These are phyloP conservation scores for Apiotrichum siamense DNA, from an alignment of 1,284 basidiomycete genomes.

Conservation along the genomic window DNA sequence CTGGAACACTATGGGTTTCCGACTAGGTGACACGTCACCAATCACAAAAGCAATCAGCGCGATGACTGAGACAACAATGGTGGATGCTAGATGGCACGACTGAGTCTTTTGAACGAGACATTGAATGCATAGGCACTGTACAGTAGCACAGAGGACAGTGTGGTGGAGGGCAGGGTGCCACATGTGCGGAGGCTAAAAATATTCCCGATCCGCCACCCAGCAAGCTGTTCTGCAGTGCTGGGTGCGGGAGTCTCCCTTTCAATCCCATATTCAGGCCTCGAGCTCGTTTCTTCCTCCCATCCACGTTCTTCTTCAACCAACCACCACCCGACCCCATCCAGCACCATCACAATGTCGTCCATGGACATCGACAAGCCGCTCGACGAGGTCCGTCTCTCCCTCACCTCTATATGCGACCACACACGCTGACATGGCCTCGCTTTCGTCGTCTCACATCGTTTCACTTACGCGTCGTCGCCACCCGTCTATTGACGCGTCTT, in stretches of 20 bases:
- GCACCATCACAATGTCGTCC: conserved; percentile 31
- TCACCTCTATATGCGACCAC: neutral
- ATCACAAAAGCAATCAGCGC: no score
- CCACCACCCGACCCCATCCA: conserved; percentile 6
- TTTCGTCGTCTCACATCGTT: neutral
- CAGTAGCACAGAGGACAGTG: neutral
- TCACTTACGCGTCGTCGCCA: neutral
- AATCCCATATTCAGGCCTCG: neutral
- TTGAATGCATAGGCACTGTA: neutral
- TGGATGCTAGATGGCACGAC: no score
- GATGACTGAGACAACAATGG: no score
- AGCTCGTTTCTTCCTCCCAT: neutral
- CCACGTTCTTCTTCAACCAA: neutral
- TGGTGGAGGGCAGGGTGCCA: neutral
- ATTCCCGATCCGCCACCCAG: neutral
- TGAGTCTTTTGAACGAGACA: no score
- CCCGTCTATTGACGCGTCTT: neutral
- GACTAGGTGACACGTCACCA: neutral
- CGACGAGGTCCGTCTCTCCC: conserved; percentile 62
- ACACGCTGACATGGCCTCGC: conserved; percentile 10
- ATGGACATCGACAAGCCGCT: conserved; percentile 71
- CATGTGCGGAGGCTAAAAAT: neutral
- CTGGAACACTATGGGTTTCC: neutral
- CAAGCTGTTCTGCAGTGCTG: neutral
- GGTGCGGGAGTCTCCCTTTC: no score